Evolutionary conservation across 129 eudicot genomes (phyloP).

Genomic region (Pseudognaphalium luteoalbum): DNA sequence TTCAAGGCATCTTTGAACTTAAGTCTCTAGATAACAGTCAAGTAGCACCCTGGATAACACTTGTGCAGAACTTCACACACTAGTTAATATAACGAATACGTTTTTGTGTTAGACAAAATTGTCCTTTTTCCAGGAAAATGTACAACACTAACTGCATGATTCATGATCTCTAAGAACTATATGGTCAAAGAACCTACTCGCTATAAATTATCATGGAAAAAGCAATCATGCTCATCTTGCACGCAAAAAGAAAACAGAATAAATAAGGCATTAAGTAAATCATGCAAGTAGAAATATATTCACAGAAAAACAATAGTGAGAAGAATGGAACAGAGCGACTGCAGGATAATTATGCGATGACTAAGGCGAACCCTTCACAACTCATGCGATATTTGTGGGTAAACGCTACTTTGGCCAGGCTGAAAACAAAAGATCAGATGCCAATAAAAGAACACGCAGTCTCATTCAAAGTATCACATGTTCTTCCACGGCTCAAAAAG

Average conservation of each 20-base stretch:
- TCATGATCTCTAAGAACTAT: background rate
- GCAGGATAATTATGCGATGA: background rate
- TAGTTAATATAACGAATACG: background rate
- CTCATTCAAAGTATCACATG: background rate
- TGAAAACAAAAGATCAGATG: constrained; percentile 6
- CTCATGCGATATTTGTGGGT: background rate
- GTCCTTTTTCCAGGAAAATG: background rate
- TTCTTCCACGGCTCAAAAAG: constrained; percentile 19
- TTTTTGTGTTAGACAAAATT: background rate
- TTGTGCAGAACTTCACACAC: background rate
- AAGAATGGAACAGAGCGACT: background rate
- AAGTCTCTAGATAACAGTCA: no score
- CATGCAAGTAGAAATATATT: background rate
- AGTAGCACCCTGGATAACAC: background rate
- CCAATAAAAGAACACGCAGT: background rate
- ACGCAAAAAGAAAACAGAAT: background rate
- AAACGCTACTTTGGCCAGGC: constrained; percentile 7
- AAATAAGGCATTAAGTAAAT: background rate
- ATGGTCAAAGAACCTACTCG: background rate
- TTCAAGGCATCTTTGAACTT: no score
- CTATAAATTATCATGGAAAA: background rate
- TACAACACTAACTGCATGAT: background rate
- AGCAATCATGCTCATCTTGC: background rate
- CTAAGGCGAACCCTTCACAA: background rate
- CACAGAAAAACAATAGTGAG: background rate